These are phyloP conservation scores for Hemisphaericaspora subhashii DNA, from an alignment of 1,139 yeast genomes.

Conservation along the genomic window DNA sequence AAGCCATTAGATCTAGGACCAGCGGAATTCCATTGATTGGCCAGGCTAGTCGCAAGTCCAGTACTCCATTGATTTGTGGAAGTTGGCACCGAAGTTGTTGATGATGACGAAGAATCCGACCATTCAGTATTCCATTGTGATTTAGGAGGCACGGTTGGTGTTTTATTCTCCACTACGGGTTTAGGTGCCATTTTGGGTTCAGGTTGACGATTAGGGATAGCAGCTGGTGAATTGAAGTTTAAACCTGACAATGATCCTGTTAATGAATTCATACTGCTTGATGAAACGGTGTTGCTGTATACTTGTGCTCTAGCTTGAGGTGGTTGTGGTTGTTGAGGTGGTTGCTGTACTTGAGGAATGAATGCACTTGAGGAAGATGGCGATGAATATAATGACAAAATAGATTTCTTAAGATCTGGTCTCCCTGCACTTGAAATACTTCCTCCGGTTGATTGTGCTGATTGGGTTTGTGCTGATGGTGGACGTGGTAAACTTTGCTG, in stretches of 20 bases:
- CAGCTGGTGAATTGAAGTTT: slow-evolving; percentile 20
- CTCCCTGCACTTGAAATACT: slow-evolving; percentile 27
- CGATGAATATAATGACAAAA: slow-evolving; percentile 81
- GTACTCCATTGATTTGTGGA: slow-evolving; percentile 5
- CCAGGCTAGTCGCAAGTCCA: neutral
- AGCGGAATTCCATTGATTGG: slow-evolving; percentile 9
- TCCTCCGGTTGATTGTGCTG: slow-evolving; percentile 41
- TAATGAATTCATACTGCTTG: slow-evolving; percentile 20
- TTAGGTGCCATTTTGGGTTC: slow-evolving; percentile 8
- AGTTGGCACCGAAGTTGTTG: slow-evolving; percentile 8
- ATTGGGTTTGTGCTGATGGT: slow-evolving; percentile 11
- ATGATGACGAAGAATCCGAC: slow-evolving; percentile 25
- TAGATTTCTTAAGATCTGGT: slow-evolving; percentile 83
- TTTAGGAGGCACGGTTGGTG: slow-evolving; percentile 7
- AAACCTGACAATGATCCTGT: slow-evolving; percentile 38
- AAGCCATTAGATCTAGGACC: neutral
- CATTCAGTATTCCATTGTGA: slow-evolving; percentile 39
- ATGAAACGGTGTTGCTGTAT: slow-evolving; percentile 7
- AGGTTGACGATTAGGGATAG: neutral
- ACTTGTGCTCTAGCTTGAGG: slow-evolving; percentile 6
- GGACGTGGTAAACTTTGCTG: slow-evolving; percentile 9
- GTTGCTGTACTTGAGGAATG: slow-evolving; percentile 24
- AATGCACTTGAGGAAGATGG: slow-evolving; percentile 49
- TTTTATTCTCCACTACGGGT: slow-evolving; percentile 6
- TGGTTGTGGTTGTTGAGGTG: slow-evolving; percentile 12